Evolutionary conservation across 176 grass and related monocot species (phyloP).

Genomic region (Cenchrus americanus): DNA sequence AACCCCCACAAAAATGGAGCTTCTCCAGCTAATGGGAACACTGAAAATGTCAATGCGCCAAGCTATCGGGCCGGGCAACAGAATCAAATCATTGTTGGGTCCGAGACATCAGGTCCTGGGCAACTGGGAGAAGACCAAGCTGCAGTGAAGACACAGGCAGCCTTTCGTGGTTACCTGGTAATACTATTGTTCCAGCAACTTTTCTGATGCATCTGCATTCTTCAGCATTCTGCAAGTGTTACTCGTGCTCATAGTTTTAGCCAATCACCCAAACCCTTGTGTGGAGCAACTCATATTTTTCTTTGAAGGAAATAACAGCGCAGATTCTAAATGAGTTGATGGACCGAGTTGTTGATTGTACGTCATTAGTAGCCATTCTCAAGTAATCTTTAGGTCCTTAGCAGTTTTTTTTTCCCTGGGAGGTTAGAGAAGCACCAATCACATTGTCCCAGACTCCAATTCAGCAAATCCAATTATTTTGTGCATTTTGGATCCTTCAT

Average conservation of each 20-base stretch:
- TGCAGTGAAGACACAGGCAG: constrained; percentile 85
- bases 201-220: constrained; percentile 2
- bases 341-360: not conserved
- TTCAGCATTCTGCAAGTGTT: constrained; percentile 25
- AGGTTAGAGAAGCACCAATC: constrained; percentile 14
- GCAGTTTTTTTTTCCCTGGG: not conserved
- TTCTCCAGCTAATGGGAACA: constrained; percentile 40
- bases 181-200: not conserved
- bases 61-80: constrained; percentile 33
- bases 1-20: constrained; percentile 47
- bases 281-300: not conserved
- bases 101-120: constrained; percentile 41
- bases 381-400: constrained; percentile 14
- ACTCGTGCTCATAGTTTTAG: constrained; percentile 29
- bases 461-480: not conserved
- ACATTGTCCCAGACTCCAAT: not conserved
- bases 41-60: constrained; percentile 44
- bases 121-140: constrained; percentile 70
- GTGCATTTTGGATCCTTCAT: not conserved
- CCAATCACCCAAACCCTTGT: not conserved
- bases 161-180: constrained; percentile 97
- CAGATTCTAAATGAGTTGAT: not conserved
- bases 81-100: constrained; percentile 39
- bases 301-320: not conserved
- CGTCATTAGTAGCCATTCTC: not conserved